Percentiles rank a stretch among this genome's conserved stretches.
phyloP scores from a whole-genome alignment of 768 basidiomycete genomes.

The Naganishia kalamii region DNA sequence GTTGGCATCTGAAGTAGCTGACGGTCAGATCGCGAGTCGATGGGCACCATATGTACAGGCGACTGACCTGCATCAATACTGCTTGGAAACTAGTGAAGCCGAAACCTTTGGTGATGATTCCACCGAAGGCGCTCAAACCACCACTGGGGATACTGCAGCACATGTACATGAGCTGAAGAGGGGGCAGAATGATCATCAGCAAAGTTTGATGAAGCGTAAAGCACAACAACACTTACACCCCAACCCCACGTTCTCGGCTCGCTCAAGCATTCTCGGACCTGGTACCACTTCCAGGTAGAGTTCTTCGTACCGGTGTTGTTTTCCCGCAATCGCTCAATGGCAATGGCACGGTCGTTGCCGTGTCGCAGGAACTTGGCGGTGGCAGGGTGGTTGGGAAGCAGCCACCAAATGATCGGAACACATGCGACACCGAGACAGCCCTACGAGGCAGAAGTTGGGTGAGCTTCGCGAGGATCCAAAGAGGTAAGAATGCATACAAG shows the following conservation, averaged over 20 bases:
- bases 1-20: no score
- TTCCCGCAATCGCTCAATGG: slow-evolving; percentile 40
- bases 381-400: slow-evolving; percentile 40
- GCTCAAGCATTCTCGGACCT: slow-evolving; percentile 37
- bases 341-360: slow-evolving; percentile 42
- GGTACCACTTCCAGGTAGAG: slow-evolving; percentile 36
- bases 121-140: slow-evolving; percentile 27
- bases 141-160: slow-evolving; percentile 27
- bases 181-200: no score
- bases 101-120: slow-evolving; percentile 34
- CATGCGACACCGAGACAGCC: slow-evolving; percentile 33
- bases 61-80: slow-evolving; percentile 22
- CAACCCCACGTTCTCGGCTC: slow-evolving; percentile 35
- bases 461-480: slow-evolving; percentile 1
- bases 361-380: slow-evolving; percentile 41
- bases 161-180: slow-evolving; percentile 34
- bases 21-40: no score
- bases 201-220: no score
- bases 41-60: no score
- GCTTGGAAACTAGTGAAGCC: slow-evolving; percentile 18
- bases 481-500: not conserved
- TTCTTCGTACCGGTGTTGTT: slow-evolving; percentile 43
- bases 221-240: not conserved
- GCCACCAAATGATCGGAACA: slow-evolving; percentile 31
- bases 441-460: slow-evolving; percentile 18